Base-by-base conservation (phyloP, 257 asterid species). In the Echium plantagineum region DNA sequence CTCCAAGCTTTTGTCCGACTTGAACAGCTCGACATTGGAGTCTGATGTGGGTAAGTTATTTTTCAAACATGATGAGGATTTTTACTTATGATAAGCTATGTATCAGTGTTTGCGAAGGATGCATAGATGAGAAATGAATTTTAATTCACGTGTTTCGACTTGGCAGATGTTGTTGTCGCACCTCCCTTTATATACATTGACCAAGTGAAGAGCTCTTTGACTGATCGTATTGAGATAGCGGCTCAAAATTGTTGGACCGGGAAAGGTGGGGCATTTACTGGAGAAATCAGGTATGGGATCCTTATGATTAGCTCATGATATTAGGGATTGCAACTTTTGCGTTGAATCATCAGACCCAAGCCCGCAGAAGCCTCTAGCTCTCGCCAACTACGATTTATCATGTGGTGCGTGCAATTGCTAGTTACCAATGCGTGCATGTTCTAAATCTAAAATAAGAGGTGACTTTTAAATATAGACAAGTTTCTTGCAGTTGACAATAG, bases 251-350 rank as follows among this genome's bases (percentile, higher is more conserved):
- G 95, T 71, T 93, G 99, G 99, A 83, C 74, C 38, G 95, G 97
- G 21, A 93, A 93, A 78, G 99, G 97, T 71, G 99, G 99, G 61
- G 99, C 97, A 65, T 93, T 93, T 74, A 93, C 96, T 19, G 99
- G 99, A 72, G 99, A 93, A 70, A 93, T 93, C 94, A 93, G 97
- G 99, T 80, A 62, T 66, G 28, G 5, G 21, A 57, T 31, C 61
- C 10, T 17, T 19, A 9, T 52, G 21, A 53, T 8, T 21, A 53
- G 57, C 28, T 53, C 22, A 53, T n/a, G 22, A 7, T 53, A 53
- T 53, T 22, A 53, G 22, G 20, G 49, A 42, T 42, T 42, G 46
- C 12, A 35, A 35, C 10, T 35, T 28, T 35, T 35, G 46, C 46
- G 12, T 35, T 35, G 46, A 35, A 35, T 35, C 46, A 35, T 35